phyloP scores from a whole-genome alignment of 2,329 filamentous ascomycete species.

The Cladobotryum mycophilum region DNA sequence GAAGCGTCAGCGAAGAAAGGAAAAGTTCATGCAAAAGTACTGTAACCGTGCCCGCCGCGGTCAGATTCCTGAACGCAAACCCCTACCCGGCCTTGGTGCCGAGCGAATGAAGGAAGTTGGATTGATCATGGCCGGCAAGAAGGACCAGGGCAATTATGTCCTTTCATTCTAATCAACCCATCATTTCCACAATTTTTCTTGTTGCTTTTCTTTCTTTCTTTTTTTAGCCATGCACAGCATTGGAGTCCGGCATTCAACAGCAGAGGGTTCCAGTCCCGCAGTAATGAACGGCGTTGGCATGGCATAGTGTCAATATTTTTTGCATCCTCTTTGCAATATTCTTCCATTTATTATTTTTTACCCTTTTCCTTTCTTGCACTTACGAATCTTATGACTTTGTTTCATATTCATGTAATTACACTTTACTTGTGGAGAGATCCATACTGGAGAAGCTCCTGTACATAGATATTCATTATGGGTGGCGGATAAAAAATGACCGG shows the following conservation, averaged over 20 bases:
- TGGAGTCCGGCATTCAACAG: slow-evolving; percentile 8
- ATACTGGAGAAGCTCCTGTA: slow-evolving; percentile 8
- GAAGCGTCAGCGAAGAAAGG: slow-evolving; percentile 85
- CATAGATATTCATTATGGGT: slow-evolving; percentile 12
- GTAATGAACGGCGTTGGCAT: slow-evolving; percentile 4
- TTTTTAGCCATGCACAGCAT: slow-evolving; percentile 3
- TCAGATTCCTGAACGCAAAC: slow-evolving; percentile 55
- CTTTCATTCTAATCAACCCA: slow-evolving; percentile 54
- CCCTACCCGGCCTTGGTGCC: slow-evolving; percentile 77
- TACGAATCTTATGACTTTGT: slow-evolving; percentile 5
- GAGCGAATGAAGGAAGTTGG: slow-evolving; percentile 82
- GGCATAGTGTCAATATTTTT: not conserved
- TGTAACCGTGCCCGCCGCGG: slow-evolving; percentile 75
- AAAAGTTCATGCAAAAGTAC: slow-evolving; percentile 87
- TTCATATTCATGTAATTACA: slow-evolving; percentile 8
- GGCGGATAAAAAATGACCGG: slow-evolving; percentile 9
- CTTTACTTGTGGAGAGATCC: not conserved
- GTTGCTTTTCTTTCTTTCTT: not conserved
- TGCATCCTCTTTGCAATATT: no score
- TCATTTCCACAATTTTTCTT: not conserved
- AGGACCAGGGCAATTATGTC: slow-evolving; percentile 68
- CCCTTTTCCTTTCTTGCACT: slow-evolving; percentile 3
- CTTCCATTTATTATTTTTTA: not conserved
- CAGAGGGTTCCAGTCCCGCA: slow-evolving; percentile 10
- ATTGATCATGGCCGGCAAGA: slow-evolving; percentile 77